Conservation (phyloP, 192 early-diverging fungal genomes). For the Coemansia sp. region DNA sequence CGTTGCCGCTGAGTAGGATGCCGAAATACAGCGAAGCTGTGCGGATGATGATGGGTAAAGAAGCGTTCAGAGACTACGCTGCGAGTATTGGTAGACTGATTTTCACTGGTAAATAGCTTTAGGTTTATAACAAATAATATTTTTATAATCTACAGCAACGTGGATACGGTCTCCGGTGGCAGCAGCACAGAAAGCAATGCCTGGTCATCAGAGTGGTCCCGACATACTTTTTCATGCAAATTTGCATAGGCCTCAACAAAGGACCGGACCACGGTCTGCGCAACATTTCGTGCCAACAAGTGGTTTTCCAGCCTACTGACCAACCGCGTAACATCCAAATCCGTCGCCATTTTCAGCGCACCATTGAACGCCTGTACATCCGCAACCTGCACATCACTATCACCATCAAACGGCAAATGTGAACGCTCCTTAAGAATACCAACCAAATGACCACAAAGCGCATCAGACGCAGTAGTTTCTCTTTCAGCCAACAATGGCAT, state of each 20-base stretch:
- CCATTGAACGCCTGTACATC: slow-evolving; percentile 21
- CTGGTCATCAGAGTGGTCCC: not conserved
- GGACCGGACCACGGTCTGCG: not conserved
- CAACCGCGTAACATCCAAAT: slow-evolving; percentile 31
- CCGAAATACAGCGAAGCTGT: not conserved
- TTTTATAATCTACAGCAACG: not conserved
- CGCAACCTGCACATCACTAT: not conserved
- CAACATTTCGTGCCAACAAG: slow-evolving; percentile 6
- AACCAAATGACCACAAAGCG: slow-evolving; percentile 15
- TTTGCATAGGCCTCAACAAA: slow-evolving; percentile 29
- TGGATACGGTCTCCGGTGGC: slow-evolving; percentile 11
- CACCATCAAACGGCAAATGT: slow-evolving; percentile 19
- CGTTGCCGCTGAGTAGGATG: not conserved
- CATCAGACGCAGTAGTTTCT: not conserved
- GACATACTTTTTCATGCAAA: not conserved
- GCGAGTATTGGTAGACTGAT: not conserved
- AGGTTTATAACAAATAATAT: not conserved
- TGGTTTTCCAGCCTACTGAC: slow-evolving; percentile 30
- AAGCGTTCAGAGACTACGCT: not conserved
- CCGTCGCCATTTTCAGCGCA: slow-evolving; percentile 22
- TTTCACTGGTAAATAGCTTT: not conserved
- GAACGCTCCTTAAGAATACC: slow-evolving; percentile 22
- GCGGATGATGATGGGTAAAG: not conserved
- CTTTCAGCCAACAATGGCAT: not conserved
- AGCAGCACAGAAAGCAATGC: not conserved